Conservation (phyloP, 495 filamentous ascomycete species). For the Tetracladium marchalianum region DNA sequence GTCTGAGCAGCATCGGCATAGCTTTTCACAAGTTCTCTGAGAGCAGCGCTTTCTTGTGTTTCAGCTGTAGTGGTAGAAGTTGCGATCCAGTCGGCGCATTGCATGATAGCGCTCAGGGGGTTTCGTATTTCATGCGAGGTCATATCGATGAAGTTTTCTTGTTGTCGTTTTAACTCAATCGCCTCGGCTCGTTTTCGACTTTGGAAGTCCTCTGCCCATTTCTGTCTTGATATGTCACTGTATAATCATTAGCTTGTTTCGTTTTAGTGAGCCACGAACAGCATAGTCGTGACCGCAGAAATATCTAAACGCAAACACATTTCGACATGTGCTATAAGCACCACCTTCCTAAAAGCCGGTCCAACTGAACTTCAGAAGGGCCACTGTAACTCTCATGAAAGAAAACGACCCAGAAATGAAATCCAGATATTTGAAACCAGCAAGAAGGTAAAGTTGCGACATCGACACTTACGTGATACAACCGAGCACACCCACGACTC, state of each 20-base stretch:
- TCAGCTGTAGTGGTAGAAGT: constrained; percentile 9
- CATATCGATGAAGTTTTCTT: constrained; percentile 77
- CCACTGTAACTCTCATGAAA: no score
- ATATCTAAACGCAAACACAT: no score
- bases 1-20: constrained; percentile 59
- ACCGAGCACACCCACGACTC: background rate
- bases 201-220: constrained; percentile 53
- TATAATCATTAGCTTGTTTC: no score
- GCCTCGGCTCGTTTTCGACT: constrained; percentile 52
- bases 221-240: constrained; percentile 23
- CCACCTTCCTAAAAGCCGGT: no score
- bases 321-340: no score
- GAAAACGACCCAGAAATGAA: no score
- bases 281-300: no score
- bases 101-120: constrained; percentile 58
- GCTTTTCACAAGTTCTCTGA: background rate
- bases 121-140: constrained; percentile 53
- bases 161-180: constrained; percentile 57
- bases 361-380: no score
- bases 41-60: constrained; percentile 13
- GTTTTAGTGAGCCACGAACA: no score
- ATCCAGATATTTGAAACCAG: no score
- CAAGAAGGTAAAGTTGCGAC: no score
- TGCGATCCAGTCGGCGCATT: constrained; percentile 61
- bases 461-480: background rate